Evolutionary conservation across 257 asterid species (phyloP).

Genomic region (Solanum virginianum): DNA sequence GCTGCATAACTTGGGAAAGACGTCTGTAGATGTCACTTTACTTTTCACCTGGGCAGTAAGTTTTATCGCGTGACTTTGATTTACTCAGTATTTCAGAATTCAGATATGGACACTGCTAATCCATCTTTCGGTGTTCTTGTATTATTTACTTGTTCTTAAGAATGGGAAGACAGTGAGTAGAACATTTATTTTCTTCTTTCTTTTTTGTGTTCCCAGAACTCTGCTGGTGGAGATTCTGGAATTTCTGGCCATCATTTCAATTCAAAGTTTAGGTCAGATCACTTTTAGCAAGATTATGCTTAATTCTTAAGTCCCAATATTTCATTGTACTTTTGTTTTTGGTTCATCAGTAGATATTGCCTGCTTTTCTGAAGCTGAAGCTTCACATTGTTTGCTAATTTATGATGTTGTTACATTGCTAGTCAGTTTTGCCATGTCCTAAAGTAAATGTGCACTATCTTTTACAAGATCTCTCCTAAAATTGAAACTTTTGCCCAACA

Average conservation of each 20-base stretch:
- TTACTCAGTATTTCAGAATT: not conserved
- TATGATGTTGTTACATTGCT: not conserved
- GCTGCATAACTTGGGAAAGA: slow-evolving; percentile 68
- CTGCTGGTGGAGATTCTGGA: slow-evolving; percentile 95
- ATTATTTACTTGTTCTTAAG: not conserved
- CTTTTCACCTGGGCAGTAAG: slow-evolving; percentile 97
- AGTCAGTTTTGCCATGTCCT: not conserved
- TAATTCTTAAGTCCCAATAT: not conserved
- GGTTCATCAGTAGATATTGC: not conserved
- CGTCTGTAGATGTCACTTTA: slow-evolving; percentile 69
- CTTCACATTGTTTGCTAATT: not conserved
- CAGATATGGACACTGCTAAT: not conserved
- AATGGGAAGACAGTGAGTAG: not conserved
- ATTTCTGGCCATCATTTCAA: slow-evolving; percentile 78
- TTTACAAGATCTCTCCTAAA: not conserved
- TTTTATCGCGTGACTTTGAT: slow-evolving; percentile 3
- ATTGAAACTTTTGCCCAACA: not conserved
- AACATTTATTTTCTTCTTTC: not conserved
- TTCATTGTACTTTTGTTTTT: not conserved
- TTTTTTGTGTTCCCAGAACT: slow-evolving; percentile 45
- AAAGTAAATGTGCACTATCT: not conserved
- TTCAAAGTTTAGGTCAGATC: slow-evolving; percentile 49
- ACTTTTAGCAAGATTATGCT: not conserved
- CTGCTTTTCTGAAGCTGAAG: not conserved
- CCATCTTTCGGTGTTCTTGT: not conserved